These are phyloP conservation scores for Aspergillus ellipticus DNA, from an alignment of 495 filamentous ascomycete genomes.

Conservation along the genomic window DNA sequence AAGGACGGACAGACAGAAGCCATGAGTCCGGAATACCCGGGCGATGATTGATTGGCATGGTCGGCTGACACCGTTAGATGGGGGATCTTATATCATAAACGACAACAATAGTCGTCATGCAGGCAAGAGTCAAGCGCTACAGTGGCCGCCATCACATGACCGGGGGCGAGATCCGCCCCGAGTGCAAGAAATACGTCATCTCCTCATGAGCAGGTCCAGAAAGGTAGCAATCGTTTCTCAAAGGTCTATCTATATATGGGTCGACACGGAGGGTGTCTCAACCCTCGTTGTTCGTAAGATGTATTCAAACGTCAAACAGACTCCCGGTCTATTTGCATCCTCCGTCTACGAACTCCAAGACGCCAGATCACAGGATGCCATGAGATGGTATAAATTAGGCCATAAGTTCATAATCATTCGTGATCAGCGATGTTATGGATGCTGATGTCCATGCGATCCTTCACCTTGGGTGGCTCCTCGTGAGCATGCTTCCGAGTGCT, in stretches of 20 bases:
- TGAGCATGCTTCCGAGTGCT: conserved; percentile 19
- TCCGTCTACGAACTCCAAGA: conserved; percentile 23
- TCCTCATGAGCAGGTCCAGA: conserved; percentile 1
- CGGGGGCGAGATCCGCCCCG: no score
- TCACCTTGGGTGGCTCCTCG: conserved; percentile 39
- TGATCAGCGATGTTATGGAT: conserved; percentile 58
- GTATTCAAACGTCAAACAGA: conserved; percentile 15
- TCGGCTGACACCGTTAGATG: no score
- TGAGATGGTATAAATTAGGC: background rate
- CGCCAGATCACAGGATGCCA: conserved; percentile 15
- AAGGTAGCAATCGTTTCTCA: background rate
- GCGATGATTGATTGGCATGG: no score
- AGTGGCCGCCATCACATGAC: background rate
- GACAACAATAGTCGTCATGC: no score
- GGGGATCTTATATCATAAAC: no score
- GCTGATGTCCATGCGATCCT: conserved; percentile 57
- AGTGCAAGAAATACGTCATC: background rate
- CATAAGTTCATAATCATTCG: conserved; percentile 21
- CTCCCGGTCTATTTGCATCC: conserved; percentile 20
- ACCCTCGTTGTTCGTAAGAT: conserved; percentile 12
- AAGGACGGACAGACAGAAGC: no score
- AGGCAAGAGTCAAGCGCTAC: no score
- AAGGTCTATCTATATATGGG: background rate
- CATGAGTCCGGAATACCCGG: no score
- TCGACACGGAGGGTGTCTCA: conserved; percentile 10